A percentile compares a stretch with the other conserved stretches of the same genome.
phyloP scores from a whole-genome alignment of 2,329 filamentous ascomycete species.

The Grosmannia penicillata region DNA sequence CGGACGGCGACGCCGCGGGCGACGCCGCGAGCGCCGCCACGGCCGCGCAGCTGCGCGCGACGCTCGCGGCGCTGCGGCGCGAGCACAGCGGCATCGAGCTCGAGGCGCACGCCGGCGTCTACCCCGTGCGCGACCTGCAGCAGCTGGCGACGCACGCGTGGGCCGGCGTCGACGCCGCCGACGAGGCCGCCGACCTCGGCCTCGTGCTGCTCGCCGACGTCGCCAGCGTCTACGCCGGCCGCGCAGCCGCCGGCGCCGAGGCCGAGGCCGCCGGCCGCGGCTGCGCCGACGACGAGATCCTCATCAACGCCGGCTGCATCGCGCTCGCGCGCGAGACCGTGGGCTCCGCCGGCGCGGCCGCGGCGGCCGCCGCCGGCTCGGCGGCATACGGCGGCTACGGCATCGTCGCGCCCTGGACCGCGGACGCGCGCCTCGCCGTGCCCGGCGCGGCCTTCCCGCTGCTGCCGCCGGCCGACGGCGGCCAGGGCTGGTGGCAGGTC shows the following conservation, averaged over 20 bases:
- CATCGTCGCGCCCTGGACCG: conserved; percentile 27
- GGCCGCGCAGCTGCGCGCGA: conserved; percentile 21
- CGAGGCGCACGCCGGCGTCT: conserved; percentile 65
- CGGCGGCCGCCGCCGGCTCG: conserved; percentile 40
- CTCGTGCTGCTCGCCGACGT: conserved; percentile 60
- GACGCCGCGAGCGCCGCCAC: conserved; percentile 10
- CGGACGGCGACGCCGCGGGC: background rate
- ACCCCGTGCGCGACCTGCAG: conserved; percentile 63
- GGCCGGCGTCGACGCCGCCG: conserved; percentile 16
- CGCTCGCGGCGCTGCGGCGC: conserved; percentile 23
- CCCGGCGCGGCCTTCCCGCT: conserved; percentile 7
- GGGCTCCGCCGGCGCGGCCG: conserved; percentile 16
- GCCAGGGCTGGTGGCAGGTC: conserved; percentile 47
- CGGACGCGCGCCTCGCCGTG: background rate
- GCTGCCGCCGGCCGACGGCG: conserved; percentile 18
- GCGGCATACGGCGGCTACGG: conserved; percentile 42
- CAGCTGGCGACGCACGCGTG: conserved; percentile 58
- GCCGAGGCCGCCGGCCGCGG: conserved; percentile 40
- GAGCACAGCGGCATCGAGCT: conserved; percentile 26
- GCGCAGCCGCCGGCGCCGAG: conserved; percentile 25
- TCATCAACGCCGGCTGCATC: conserved; percentile 54
- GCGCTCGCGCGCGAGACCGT: conserved; percentile 62
- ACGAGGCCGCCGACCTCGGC: conserved; percentile 37
- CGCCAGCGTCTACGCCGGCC: conserved; percentile 48
- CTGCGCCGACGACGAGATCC: conserved; percentile 38